phyloP scores from a whole-genome alignment of 495 filamentous ascomycete genomes.

The Cercophora newfieldiana region DNA sequence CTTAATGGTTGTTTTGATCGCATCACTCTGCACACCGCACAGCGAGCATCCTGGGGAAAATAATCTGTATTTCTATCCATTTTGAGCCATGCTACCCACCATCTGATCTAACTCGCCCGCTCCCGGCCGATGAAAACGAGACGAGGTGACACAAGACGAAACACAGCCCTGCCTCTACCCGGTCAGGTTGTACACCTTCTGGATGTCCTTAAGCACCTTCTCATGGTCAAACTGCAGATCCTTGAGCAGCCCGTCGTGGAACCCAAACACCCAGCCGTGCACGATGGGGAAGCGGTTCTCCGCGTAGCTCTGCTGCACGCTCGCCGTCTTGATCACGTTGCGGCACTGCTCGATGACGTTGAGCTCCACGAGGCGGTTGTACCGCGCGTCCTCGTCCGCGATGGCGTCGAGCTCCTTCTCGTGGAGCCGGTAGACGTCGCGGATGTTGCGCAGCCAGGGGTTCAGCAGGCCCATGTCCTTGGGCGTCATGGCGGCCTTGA shows the following conservation, averaged over 20 bases:
- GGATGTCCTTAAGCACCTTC: slow-evolving; percentile 45
- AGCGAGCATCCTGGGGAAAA: not conserved
- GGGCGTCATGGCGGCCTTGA: slow-evolving; percentile 60
- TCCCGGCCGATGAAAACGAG: not conserved
- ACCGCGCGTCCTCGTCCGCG: slow-evolving; percentile 42
- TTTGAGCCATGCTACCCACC: not conserved
- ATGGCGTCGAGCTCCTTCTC: slow-evolving; percentile 58
- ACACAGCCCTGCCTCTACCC: slow-evolving; percentile 10
- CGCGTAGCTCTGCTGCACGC: slow-evolving; percentile 54
- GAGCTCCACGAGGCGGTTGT: slow-evolving; percentile 60
- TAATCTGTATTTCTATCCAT: not conserved
- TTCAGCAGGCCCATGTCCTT: slow-evolving; percentile 61
- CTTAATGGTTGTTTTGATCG: no score
- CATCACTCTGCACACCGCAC: no score
- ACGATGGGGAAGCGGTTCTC: slow-evolving; percentile 55
- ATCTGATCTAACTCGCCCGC: not conserved
- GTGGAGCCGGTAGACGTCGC: slow-evolving; percentile 59
- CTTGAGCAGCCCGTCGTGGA: slow-evolving; percentile 53
- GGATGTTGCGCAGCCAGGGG: slow-evolving; percentile 61
- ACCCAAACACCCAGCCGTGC: slow-evolving; percentile 59
- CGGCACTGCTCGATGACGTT: slow-evolving; percentile 60
- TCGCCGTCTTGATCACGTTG: slow-evolving; percentile 60
- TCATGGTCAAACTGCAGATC: slow-evolving; percentile 53
- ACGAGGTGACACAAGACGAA: not conserved
- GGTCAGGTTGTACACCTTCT: slow-evolving; percentile 58